Evolutionary conservation across 768 basidiomycete species (phyloP).

Genomic region (Butyriboletus loyo): DNA sequence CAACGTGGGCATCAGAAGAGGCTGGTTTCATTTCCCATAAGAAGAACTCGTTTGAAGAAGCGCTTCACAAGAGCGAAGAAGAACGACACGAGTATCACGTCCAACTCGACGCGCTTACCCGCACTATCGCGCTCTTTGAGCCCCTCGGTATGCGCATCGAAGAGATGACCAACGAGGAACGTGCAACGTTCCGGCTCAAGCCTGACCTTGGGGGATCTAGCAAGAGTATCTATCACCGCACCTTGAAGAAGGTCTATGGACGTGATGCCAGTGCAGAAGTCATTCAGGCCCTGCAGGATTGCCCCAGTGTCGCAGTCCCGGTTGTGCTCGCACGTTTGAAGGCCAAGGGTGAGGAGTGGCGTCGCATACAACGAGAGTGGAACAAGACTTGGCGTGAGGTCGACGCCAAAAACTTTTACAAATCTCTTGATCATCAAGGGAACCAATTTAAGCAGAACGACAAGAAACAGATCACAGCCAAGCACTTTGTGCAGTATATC

Average conservation of each 20-base stretch:
- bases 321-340: slow-evolving; percentile 87
- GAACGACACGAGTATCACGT: slow-evolving; percentile 98
- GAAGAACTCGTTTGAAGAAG: slow-evolving; percentile 96
- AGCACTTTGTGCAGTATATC: slow-evolving; percentile 78
- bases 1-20: slow-evolving; percentile 97
- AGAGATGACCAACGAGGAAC: slow-evolving; percentile 87
- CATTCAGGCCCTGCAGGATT: slow-evolving; percentile 85
- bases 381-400: slow-evolving; percentile 96
- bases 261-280: slow-evolving; percentile 72
- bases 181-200: slow-evolving; percentile 74
- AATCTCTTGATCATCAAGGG: slow-evolving; percentile 94
- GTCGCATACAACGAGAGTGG: slow-evolving; percentile 91
- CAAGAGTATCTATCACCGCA: slow-evolving; percentile 86
- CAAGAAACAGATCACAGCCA: slow-evolving; percentile 87
- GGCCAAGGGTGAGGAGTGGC: slow-evolving; percentile 97
- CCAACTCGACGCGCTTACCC: slow-evolving; percentile 83
- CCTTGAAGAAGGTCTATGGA: slow-evolving; percentile 93
- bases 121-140: slow-evolving; percentile 90
- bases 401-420: slow-evolving; percentile 97
- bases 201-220: slow-evolving; percentile 87
- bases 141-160: slow-evolving; percentile 82
- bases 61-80: slow-evolving; percentile 94
- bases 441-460: slow-evolving; percentile 94
- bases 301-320: slow-evolving; percentile 85
- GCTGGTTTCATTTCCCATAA: slow-evolving; percentile 92